These are phyloP conservation scores for Lasiosphaeria miniovina DNA, from an alignment of 495 filamentous ascomycete species.

Conservation along the genomic window DNA sequence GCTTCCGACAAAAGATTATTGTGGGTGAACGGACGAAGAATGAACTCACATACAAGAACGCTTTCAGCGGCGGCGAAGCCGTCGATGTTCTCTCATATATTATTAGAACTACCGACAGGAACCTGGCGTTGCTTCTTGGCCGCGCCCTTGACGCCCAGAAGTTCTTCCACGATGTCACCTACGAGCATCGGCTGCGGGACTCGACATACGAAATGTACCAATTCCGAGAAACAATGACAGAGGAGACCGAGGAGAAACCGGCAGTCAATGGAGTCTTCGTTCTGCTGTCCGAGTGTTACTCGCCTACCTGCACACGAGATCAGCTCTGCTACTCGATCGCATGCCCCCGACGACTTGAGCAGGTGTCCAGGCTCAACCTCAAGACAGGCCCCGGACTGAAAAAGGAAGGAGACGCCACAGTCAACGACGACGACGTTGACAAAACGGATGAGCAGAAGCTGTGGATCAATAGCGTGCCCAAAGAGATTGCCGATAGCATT, in stretches of 20 bases:
- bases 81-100: conserved; percentile 93
- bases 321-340: conserved; percentile 98
- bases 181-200: conserved; percentile 92
- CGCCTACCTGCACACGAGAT: conserved; percentile 92
- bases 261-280: conserved; percentile 97
- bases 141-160: conserved; percentile 96
- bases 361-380: conserved; percentile 88
- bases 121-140: conserved; percentile 89
- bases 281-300: conserved; percentile 94
- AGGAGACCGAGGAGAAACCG: conserved; percentile 68
- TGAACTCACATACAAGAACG: conserved; percentile 92
- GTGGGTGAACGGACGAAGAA: conserved; percentile 91
- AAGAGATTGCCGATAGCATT: conserved; percentile 87
- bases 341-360: conserved; percentile 89
- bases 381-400: conserved; percentile 85
- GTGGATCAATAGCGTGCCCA: conserved; percentile 98
- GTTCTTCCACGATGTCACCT: conserved; percentile 99
- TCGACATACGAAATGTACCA: conserved; percentile 90
- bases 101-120: conserved; percentile 94
- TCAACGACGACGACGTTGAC: conserved; percentile 79
- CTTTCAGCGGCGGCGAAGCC: conserved; percentile 90
- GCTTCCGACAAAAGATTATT: conserved; percentile 80
- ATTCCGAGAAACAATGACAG: conserved; percentile 88
- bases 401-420: conserved; percentile 69
- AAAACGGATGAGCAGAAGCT: conserved; percentile 95